These are phyloP conservation scores for Saururus chinensis DNA, from an alignment of 164 flowering plant species.

Conservation along the genomic window DNA sequence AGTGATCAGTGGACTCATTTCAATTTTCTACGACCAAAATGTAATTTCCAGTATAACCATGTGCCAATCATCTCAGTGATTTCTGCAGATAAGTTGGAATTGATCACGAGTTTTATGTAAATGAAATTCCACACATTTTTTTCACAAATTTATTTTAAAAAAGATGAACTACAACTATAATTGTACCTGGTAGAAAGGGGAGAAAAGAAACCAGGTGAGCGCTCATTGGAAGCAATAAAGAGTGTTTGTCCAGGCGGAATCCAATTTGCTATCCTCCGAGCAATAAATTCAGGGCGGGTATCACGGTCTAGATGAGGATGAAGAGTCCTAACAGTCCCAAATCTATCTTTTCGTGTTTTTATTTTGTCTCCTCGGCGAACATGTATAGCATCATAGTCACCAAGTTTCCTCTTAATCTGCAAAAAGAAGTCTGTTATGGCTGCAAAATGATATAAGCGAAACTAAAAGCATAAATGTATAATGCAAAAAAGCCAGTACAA, in stretches of 20 bases:
- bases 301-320: constrained; percentile 96
- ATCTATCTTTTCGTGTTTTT: constrained; percentile 82
- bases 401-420: constrained; percentile 73
- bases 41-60: too few species aligned
- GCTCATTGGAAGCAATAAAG: constrained; percentile 95
- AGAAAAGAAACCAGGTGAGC: constrained; percentile 75
- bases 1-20: too few species aligned
- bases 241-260: constrained; percentile 75
- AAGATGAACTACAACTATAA: neutral
- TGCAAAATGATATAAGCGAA: too few species aligned
- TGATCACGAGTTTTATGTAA: too few species aligned
- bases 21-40: too few species aligned
- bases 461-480: too few species aligned
- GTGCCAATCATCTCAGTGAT: too few species aligned
- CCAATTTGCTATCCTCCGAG: constrained; percentile 66
- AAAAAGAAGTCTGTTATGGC: neutral
- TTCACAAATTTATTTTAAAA: too few species aligned
- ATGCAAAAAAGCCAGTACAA: too few species aligned
- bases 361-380: constrained; percentile 94
- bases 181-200: constrained; percentile 76
- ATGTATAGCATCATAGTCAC: constrained; percentile 93
- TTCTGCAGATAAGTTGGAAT: too few species aligned
- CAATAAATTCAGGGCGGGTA: constrained; percentile 80
- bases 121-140: too few species aligned
- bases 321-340: constrained; percentile 54